These are phyloP conservation scores for Ustilago bromivora DNA, from an alignment of 1,284 basidiomycete species.

Conservation along the genomic window DNA sequence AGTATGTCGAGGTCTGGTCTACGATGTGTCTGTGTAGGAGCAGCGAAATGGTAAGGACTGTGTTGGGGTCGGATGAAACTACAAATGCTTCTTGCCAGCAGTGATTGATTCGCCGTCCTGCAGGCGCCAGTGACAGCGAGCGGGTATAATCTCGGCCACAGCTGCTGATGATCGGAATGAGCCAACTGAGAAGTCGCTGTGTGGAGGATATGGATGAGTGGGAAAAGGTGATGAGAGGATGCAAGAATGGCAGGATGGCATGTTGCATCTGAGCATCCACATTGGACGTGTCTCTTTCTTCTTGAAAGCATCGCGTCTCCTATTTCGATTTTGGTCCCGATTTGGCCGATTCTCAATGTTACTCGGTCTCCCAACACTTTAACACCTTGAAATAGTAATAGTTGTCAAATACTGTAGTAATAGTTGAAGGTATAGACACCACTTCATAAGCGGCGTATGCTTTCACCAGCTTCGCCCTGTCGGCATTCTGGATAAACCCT, in stretches of 20 bases:
- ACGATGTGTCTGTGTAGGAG: not conserved
- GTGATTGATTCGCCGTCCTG: not conserved
- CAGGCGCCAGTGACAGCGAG: not conserved
- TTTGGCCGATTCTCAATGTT: not conserved
- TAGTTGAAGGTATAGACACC: too few species aligned
- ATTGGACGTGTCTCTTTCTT: constrained; percentile 4
- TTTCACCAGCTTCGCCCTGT: too few species aligned
- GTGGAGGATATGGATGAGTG: not conserved
- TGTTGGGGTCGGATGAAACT: not conserved
- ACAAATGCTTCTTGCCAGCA: not conserved
- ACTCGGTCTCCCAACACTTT: too few species aligned
- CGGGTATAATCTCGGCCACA: not conserved
- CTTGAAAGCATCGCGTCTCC: constrained; percentile 6
- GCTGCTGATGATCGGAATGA: not conserved
- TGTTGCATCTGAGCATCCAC: constrained; percentile 12
- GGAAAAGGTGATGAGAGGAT: constrained; percentile 1
- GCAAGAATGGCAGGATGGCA: not conserved
- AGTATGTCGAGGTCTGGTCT: not conserved
- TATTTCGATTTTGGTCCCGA: constrained; percentile 3
- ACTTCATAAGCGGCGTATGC: too few species aligned
- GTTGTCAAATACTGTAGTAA: too few species aligned
- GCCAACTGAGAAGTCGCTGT: not conserved
- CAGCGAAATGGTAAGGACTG: not conserved
- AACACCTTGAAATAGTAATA: too few species aligned
- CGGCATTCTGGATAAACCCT: too few species aligned